Evolutionary conservation across 345 rosid genomes (phyloP), one percentile per base, ranked within the genome.

Genomic region (Zanthoxylum bungeanum): DNA sequence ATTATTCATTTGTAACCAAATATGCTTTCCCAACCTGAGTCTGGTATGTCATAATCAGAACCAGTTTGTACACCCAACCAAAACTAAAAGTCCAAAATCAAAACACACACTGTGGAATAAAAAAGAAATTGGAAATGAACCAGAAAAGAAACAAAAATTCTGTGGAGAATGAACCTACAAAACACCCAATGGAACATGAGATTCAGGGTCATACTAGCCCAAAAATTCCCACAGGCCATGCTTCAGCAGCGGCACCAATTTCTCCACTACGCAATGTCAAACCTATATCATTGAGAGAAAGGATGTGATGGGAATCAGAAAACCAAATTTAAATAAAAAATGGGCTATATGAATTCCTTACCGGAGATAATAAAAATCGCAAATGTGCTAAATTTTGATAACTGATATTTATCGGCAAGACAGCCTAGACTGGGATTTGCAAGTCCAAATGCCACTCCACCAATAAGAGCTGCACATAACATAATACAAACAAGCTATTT

Each of bases 341-440:
- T 1, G 19, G 51, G 30, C 4, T 44, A 52, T 17, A 19, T 57
- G 42, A 75, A 27, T 64, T 31, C 55, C 80, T 72, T 31, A 93
- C 98, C 97, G 70, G 98, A 93, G 71, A 90, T 76, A 60, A 93
- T 71, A 74, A 93, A 93, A 66, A 93, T 93, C 40, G 85, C 88
- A 44, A 88, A 81, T 9, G 98, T 85, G 79, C 93, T 86, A 75
- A 91, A 72, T 73, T 86, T 93, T 36, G 98, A 86, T 55, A 93
- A 69, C 77, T 79, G 81, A 74, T 76, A 90, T 81, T 76, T 88
- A 79, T 90, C 88, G 1, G 96, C 98, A 72, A 93, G 81, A 79
- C 97, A 90, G 39, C 98, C 98, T 69, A 85, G 91, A 73, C 73
- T 72, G 31, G 98, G 97, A 77, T 88, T 90, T 77, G 88, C 96